phyloP scores from a whole-genome alignment of 257 asterid species.

The Pogostemon cablin region DNA sequence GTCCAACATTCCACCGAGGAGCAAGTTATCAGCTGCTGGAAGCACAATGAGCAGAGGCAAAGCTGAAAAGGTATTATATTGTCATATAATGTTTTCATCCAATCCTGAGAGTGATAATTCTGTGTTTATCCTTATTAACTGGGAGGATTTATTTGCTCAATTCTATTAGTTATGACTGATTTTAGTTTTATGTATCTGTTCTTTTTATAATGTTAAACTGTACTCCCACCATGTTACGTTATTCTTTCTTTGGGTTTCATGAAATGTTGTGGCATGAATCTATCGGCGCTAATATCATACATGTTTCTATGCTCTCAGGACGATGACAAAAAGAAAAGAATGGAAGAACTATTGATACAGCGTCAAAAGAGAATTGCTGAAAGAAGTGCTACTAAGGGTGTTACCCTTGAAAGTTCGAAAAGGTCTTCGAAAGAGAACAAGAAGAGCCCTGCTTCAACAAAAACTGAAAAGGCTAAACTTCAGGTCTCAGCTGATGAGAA shows the following conservation, averaged over 20 bases:
- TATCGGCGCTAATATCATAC: constrained; percentile 1
- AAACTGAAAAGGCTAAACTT: constrained; percentile 40
- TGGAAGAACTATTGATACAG: constrained; percentile 59
- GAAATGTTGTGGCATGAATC: constrained; percentile 1
- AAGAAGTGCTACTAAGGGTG: constrained; percentile 62
- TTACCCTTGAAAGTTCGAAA: constrained; percentile 36
- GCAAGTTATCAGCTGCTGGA: constrained; percentile 47
- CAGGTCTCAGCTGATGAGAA: constrained; percentile 42
- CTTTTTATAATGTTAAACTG: neutral
- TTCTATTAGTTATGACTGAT: neutral
- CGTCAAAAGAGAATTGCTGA: constrained; percentile 85
- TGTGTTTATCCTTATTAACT: constrained; percentile 7
- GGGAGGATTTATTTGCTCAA: constrained; percentile 16
- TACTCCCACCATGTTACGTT: neutral
- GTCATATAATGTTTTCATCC: constrained; percentile 3
- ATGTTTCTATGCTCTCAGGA: constrained; percentile 43
- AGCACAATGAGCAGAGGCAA: constrained; percentile 51
- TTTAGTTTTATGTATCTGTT: constrained; percentile 9
- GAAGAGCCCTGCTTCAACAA: constrained; percentile 37
- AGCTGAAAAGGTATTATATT: constrained; percentile 52
- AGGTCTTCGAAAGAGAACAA: constrained; percentile 45
- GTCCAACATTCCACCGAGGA: constrained; percentile 48
- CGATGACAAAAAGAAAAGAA: constrained; percentile 67
- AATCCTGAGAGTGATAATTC: neutral
- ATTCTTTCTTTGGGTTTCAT: constrained; percentile 3